Evolutionary conservation across 179 eudicot species (phyloP).

Genomic region (Gypsophila paniculata): DNA sequence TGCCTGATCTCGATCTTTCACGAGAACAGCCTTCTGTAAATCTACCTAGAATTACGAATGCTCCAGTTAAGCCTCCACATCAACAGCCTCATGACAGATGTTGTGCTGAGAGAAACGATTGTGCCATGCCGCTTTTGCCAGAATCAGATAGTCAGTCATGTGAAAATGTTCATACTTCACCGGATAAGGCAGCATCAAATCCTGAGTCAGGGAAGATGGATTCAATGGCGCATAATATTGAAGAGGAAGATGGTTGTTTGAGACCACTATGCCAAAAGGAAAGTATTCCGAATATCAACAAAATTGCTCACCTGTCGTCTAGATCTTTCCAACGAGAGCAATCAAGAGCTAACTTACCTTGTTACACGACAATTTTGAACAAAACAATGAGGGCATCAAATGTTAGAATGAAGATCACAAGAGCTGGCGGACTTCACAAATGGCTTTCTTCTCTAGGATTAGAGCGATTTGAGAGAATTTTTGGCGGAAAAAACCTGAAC

Average conservation of each 20-base stretch:
- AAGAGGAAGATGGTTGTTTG: constrained; percentile 19
- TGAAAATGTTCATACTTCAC: constrained; percentile 12
- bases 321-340: constrained; percentile 6
- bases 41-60: constrained; percentile 12
- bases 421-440: constrained; percentile 73
- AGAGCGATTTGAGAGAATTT: constrained; percentile 50
- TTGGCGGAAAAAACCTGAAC: constrained; percentile 40
- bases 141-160: constrained; percentile 29
- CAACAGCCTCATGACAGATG: constrained; percentile 21
- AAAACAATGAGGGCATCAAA: constrained; percentile 54
- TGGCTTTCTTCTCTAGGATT: constrained; percentile 84
- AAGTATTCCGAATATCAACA: no score
- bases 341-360: constrained; percentile 22
- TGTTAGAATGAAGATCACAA: constrained; percentile 65
- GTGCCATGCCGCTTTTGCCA: constrained; percentile 23
- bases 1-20: constrained; percentile 26
- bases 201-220: constrained; percentile 5
- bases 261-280: no score
- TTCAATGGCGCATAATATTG: constrained; percentile 21
- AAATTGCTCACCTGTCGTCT: constrained; percentile 14
- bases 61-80: constrained; percentile 20
- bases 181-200: constrained; percentile 10
- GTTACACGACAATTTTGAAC: constrained; percentile 32
- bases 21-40: constrained; percentile 29
- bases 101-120: constrained; percentile 24